Evolutionary conservation across 2,329 filamentous ascomycete genomes (phyloP), one percentile per base, ranked within the genome.

Genomic region (Fusarium globosum): DNA sequence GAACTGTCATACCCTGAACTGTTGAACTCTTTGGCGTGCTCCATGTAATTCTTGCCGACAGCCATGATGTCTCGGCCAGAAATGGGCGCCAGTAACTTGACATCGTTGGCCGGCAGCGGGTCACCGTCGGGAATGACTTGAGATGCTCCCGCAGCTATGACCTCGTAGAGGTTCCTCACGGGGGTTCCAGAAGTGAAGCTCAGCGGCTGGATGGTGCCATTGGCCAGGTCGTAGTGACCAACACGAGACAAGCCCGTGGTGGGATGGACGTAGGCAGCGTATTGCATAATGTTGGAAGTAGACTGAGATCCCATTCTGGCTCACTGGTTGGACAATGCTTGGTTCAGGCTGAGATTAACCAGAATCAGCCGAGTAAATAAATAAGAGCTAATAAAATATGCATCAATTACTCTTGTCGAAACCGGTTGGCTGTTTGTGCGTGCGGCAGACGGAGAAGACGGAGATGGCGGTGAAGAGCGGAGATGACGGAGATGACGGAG

Each of bases 21-120:
- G 73, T 89, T 88, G 80, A 90, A 90, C 68, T 90, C 88, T 60
- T 84, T 86, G 3, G 88, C 88, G 74, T 90, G 88, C 45, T 88
- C 87, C 38, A 81, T 80, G 72, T 90, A 90, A 72, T 89, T 90
- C 76, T 90, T 89, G 35, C 88, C 87, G 5, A 90, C 86, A 52
- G 86, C 84, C 4, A 89, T 82, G n/a, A 89, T 80, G 76, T 89
- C 87, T 33, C 87, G 82, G 12, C 83, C 83, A 26, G 79, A 80
- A 46, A 89, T 82, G 1, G 86, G 85, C 6, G 87, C 80, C 0
- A 88, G 81, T 2, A 88, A 75, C 64, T 82, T 83, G 28, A 86
- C 23, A 28, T 39, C 5, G 7, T 55, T 26, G 14, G 39, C 59
- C 14, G 23, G 23, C 15, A 61, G 10, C 4, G 33, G 4, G 21